Conservation (phyloP, 129 eudicot species). For the Helichrysum umbraculigerum region DNA sequence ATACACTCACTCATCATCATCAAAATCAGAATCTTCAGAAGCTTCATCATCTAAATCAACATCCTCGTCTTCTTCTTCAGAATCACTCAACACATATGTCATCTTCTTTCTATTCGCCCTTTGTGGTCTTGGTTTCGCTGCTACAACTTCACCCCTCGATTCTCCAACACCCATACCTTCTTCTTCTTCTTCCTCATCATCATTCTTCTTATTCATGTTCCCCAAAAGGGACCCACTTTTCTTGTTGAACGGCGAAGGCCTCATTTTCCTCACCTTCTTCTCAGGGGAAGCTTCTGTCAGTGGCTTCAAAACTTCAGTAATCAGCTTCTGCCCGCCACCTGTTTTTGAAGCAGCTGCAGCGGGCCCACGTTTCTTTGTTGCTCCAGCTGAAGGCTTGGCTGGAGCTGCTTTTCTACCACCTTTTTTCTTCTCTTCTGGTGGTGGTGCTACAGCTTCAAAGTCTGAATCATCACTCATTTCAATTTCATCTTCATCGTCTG, state of each 20-base stretch:
- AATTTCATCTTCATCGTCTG: constrained; percentile 43
- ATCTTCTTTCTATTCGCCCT: constrained; percentile 50
- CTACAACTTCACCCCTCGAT: constrained; percentile 35
- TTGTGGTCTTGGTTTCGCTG: constrained; percentile 61
- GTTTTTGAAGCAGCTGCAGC: constrained; percentile 34
- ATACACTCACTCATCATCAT: too few relatives aligned
- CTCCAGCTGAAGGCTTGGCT: constrained; percentile 52
- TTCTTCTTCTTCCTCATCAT: constrained; percentile 21
- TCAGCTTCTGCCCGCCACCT: constrained; percentile 52
- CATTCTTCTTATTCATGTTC: constrained; percentile 26
- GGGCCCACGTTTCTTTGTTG: constrained; percentile 68
- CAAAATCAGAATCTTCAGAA: constrained; percentile 37
- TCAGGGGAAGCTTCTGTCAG: constrained; percentile 70
- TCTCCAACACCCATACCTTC: constrained; percentile 30
- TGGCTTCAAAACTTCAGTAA: constrained; percentile 58
- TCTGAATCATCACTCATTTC: constrained; percentile 52
- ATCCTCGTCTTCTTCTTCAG: constrained; percentile 36
- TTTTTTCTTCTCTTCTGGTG: constrained; percentile 45
- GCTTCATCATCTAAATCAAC: constrained; percentile 10
- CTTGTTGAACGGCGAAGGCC: constrained; percentile 88
- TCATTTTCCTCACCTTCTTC: constrained; percentile 90
- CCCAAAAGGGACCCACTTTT: constrained; percentile 74
- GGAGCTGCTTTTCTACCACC: constrained; percentile 58
- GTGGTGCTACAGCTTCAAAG: constrained; percentile 36
- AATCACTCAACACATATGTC: constrained; percentile 60